Conservation (phyloP, 2,329 filamentous ascomycete species). For the Kalmusia sp. region DNA sequence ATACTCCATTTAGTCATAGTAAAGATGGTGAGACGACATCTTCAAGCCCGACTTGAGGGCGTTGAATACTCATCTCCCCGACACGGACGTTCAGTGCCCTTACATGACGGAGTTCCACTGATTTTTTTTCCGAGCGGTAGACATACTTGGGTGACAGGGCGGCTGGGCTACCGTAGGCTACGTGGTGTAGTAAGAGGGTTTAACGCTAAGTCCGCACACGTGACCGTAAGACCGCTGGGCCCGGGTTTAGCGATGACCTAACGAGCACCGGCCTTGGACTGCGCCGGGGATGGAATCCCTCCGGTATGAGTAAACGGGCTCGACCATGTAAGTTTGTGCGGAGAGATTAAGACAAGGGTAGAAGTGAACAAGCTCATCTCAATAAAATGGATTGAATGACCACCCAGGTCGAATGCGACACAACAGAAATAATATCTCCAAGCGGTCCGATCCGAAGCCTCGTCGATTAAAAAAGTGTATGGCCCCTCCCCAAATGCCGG, state of each 20-base stretch:
- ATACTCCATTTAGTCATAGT: too few species aligned
- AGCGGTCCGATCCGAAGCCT: not conserved
- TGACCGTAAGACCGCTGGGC: not conserved
- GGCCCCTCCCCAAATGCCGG: conserved; percentile 1
- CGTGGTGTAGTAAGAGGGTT: too few species aligned
- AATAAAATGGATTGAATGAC: not conserved
- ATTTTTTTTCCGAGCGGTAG: too few species aligned
- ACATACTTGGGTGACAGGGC: too few species aligned
- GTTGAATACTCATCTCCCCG: not conserved
- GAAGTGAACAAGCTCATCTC: not conserved
- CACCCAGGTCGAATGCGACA: not conserved
- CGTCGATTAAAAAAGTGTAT: conserved; percentile 13
- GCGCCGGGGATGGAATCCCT: not conserved
- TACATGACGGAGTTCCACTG: too few species aligned
- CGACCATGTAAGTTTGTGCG: not conserved
- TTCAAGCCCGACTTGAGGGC: not conserved
- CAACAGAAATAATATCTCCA: not conserved
- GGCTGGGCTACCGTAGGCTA: too few species aligned
- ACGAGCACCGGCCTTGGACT: too few species aligned
- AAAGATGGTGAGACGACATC: too few species aligned
- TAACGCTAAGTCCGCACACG: too few species aligned
- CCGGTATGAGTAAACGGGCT: not conserved
- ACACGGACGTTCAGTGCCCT: not conserved
- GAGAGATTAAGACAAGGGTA: not conserved
- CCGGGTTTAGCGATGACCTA: too few species aligned